These are phyloP conservation scores for Sedum album DNA, from an alignment of 164 flowering plant species.

Conservation along the genomic window DNA sequence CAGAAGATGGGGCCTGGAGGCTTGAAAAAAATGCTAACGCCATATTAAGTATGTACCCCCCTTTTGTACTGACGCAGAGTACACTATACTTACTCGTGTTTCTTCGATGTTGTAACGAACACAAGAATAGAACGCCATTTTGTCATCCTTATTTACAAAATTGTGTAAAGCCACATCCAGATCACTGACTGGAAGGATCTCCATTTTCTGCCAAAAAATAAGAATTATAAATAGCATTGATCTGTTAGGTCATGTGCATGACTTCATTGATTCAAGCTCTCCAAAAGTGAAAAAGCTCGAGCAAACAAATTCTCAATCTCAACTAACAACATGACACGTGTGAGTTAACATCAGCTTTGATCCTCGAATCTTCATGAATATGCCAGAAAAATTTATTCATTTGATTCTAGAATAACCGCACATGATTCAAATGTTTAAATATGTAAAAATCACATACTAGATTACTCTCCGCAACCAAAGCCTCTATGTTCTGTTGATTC, in stretches of 20 bases:
- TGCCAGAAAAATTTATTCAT: background rate
- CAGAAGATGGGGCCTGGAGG: background rate
- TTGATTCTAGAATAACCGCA: background rate
- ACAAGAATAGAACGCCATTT: constrained; percentile 78
- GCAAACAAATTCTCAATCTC: background rate
- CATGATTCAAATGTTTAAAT: background rate
- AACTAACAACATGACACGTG: background rate
- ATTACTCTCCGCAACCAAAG: constrained; percentile 91
- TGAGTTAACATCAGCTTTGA: background rate
- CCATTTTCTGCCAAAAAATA: constrained; percentile 80
- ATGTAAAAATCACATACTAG: constrained; percentile 41
- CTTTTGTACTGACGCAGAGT: background rate
- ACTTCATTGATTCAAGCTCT: background rate
- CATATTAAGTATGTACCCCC: background rate
- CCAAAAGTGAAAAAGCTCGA: background rate
- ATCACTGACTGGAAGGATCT: constrained; percentile 91
- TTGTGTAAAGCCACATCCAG: constrained; percentile 89
- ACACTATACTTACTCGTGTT: constrained; percentile 66
- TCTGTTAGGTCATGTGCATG: background rate
- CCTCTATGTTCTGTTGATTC: constrained; percentile 96
- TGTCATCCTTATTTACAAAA: constrained; percentile 96
- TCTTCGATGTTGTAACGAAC: constrained; percentile 79
- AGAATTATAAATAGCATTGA: background rate
- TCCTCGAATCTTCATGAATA: background rate
- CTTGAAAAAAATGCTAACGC: background rate